phyloP scores from a whole-genome alignment of 1,284 basidiomycete genomes.

The Austroboletus niveus region DNA sequence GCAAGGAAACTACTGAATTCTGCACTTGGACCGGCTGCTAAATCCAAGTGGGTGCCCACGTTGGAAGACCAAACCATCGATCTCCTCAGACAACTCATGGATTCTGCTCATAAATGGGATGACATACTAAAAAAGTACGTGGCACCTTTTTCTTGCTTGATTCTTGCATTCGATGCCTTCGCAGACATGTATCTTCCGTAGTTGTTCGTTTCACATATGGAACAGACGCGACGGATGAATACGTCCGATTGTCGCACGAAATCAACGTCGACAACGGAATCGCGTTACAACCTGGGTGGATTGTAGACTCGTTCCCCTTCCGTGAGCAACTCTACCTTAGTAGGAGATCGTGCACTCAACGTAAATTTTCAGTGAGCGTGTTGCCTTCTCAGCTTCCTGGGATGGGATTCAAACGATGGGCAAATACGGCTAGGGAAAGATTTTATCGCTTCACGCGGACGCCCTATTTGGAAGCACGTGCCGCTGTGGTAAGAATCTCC shows the following conservation, averaged over 20 bases:
- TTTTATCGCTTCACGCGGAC: constrained; percentile 9
- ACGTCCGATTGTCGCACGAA: constrained; percentile 9
- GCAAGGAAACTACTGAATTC: constrained; percentile 12
- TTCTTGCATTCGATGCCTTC: neutral
- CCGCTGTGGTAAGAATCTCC: constrained; percentile 3
- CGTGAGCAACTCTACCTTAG: neutral
- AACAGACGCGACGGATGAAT: constrained; percentile 9
- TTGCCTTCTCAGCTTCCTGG: constrained; percentile 17
- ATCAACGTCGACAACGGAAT: constrained; percentile 8
- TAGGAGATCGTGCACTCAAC: neutral
- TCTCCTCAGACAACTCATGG: constrained; percentile 6
- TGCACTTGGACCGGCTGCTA: constrained; percentile 4
- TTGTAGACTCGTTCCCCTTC: constrained; percentile 11
- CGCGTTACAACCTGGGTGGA: constrained; percentile 15
- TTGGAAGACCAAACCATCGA: constrained; percentile 9
- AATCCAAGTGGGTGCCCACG: constrained; percentile 5
- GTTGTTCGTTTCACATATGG: constrained; percentile 14
- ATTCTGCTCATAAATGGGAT: constrained; percentile 2
- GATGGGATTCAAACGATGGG: constrained; percentile 17
- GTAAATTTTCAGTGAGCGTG: neutral
- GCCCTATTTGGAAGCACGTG: constrained; percentile 4
- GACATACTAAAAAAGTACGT: constrained; percentile 2
- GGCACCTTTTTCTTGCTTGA: neutral
- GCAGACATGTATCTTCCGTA: constrained; percentile 13
- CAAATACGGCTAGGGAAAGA: constrained; percentile 8